A percentile compares a stretch with the other conserved stretches of the same genome.
Evolutionary conservation across 1,139 yeast genomes (phyloP).

Genomic region (Nakaseomyces uthaithaninus): DNA sequence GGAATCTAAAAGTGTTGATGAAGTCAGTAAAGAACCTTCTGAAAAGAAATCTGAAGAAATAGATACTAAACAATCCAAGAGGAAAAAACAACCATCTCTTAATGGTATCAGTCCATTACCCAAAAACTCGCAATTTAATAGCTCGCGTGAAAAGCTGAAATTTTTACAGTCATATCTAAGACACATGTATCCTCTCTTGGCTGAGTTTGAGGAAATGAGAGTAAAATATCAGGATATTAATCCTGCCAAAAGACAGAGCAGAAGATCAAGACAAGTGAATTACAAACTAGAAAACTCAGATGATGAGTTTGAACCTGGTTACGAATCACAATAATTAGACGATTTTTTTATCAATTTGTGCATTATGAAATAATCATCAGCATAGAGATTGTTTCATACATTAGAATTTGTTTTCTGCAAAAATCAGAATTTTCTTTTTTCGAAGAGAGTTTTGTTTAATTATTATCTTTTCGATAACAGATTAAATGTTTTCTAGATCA

Average conservation of each 20-base stretch:
- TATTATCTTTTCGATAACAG: no score
- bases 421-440: no score
- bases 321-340: conserved; percentile 13
- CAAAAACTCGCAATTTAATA: conserved; percentile 27
- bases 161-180: conserved; percentile 21
- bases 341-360: no score
- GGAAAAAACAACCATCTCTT: conserved; percentile 8
- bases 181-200: conserved; percentile 20
- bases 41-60: conserved; percentile 7
- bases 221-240: conserved; percentile 26
- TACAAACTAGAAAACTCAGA: conserved; percentile 16
- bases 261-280: conserved; percentile 23
- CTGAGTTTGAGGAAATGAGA: conserved; percentile 24
- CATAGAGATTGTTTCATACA: no score
- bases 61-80: conserved; percentile 8
- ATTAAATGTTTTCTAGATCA: no score
- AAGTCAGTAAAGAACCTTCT: not conserved
- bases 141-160: conserved; percentile 24
- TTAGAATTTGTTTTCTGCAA: no score
- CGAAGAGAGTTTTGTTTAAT: no score
- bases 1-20: conserved; percentile 4
- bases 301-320: conserved; percentile 18
- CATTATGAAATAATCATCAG: no score
- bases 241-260: conserved; percentile 27
- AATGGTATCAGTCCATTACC: conserved; percentile 26